Percentiles rank a stretch among this genome's conserved stretches.
Evolutionary conservation across 164 flowering plant genomes (phyloP).

Genomic region (Dillenia turbinata): DNA sequence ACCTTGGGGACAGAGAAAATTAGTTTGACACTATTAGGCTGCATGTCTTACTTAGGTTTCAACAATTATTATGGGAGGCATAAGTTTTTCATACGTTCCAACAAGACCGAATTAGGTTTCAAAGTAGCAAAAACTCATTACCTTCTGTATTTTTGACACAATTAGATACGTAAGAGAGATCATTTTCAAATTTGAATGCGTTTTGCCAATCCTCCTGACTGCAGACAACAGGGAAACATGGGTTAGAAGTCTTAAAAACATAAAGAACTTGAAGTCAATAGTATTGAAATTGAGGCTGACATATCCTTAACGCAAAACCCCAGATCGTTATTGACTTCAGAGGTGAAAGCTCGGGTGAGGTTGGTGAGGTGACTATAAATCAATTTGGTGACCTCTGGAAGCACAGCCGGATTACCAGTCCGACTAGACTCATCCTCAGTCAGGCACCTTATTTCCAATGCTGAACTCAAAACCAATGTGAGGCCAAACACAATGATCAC

Average conservation of each 20-base stretch:
- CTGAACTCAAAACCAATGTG: not conserved
- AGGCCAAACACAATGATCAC: slow-evolving; percentile 1
- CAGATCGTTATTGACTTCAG: slow-evolving; percentile 31
- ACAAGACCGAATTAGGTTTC: no score
- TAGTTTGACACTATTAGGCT: no score
- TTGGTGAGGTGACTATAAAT: slow-evolving; percentile 36
- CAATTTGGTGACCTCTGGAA: slow-evolving; percentile 31
- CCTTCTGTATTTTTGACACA: not conserved
- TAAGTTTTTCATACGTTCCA: no score
- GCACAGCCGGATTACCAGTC: slow-evolving; percentile 25
- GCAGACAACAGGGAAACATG: no score
- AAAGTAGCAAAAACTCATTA: not conserved
- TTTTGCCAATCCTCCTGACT: not conserved
- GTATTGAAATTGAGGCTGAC: slow-evolving; percentile 24
- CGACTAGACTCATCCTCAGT: slow-evolving; percentile 3
- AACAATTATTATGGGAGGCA: no score
- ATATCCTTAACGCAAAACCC: slow-evolving; percentile 62
- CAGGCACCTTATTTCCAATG: slow-evolving; percentile 2
- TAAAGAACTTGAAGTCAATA: not conserved
- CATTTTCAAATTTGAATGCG: not conserved
- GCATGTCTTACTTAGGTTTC: no score
- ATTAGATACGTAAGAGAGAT: not conserved
- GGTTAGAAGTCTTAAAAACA: no score
- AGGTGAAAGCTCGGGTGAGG: slow-evolving; percentile 35
- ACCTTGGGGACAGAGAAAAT: no score